These are phyloP conservation scores for Penicillium maclennaniae DNA, from an alignment of 495 filamentous ascomycete species.

Conservation along the genomic window DNA sequence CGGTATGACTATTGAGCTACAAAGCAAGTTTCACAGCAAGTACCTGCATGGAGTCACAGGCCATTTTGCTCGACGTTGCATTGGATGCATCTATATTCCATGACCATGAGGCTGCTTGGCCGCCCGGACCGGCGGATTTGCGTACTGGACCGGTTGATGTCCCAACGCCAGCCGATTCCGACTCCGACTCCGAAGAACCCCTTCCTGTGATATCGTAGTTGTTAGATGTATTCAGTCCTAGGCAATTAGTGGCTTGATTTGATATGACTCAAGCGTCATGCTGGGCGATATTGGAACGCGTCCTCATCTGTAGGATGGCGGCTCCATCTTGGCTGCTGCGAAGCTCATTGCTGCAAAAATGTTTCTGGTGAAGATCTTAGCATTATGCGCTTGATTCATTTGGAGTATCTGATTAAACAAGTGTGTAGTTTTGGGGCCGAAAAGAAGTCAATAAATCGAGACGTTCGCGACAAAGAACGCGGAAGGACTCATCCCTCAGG, in stretches of 20 bases:
- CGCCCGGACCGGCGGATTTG: background rate
- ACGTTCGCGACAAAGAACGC: no score
- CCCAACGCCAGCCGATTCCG: slow-evolving; percentile 12
- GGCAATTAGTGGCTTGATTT: no score
- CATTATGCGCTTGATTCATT: background rate
- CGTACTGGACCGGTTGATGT: background rate
- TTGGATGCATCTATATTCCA: background rate
- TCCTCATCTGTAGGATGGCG: background rate
- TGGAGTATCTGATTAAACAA: background rate
- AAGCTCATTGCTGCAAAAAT: background rate
- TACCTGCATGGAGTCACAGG: background rate
- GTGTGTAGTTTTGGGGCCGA: background rate
- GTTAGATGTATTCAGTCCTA: background rate
- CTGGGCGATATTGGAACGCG: background rate
- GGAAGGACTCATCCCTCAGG: background rate
- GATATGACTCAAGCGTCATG: background rate
- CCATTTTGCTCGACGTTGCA: background rate
- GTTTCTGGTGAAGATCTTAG: background rate
- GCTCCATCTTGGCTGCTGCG: background rate
- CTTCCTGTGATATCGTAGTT: background rate
- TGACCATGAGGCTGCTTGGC: background rate
- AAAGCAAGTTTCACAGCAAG: background rate
- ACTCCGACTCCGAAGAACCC: slow-evolving; percentile 26
- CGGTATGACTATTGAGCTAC: background rate
- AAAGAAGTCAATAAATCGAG: background rate